Conservation (phyloP, 129 eudicot species). For the carrot (Daucus carota) region DNA sequence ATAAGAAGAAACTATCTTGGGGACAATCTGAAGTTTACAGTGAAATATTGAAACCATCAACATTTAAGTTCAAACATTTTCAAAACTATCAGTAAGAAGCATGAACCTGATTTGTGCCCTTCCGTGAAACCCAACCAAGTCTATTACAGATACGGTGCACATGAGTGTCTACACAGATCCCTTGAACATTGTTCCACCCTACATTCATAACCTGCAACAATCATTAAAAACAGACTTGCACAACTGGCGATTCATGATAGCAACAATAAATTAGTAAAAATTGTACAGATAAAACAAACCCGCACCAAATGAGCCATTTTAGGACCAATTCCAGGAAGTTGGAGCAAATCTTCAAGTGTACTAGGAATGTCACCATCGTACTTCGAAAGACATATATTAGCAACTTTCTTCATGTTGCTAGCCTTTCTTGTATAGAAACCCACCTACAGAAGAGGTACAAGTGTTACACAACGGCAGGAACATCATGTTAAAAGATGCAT, state of each 20-base stretch:
- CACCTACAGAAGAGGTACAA: constrained; percentile 31
- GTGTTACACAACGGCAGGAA: not conserved
- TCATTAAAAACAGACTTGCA: not conserved
- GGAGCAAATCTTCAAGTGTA: constrained; percentile 61
- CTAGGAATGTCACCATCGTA: constrained; percentile 85
- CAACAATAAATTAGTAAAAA: not conserved
- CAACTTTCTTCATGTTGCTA: constrained; percentile 75
- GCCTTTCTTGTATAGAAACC: constrained; percentile 96
- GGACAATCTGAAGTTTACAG: not conserved
- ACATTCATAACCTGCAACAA: constrained; percentile 65
- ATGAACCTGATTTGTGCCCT: constrained; percentile 49
- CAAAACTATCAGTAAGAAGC: not conserved
- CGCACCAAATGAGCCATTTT: constrained; percentile 95
- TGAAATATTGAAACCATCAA: not conserved
- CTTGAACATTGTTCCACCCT: constrained; percentile 92
- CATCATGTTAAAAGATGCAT: not conserved
- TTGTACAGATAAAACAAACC: not conserved
- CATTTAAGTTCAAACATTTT: not conserved
- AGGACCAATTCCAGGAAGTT: constrained; percentile 97
- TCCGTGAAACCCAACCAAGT: constrained; percentile 85
- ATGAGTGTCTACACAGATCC: constrained; percentile 97
- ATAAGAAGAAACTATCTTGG: not conserved
- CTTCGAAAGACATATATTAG: constrained; percentile 48
- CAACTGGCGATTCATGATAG: not conserved
- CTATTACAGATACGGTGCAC: constrained; percentile 96